Percentiles rank a stretch among this genome's conserved stretches.
These are phyloP conservation scores for Collybia mongolica DNA, from an alignment of 768 basidiomycete genomes.

Conservation along the genomic window DNA sequence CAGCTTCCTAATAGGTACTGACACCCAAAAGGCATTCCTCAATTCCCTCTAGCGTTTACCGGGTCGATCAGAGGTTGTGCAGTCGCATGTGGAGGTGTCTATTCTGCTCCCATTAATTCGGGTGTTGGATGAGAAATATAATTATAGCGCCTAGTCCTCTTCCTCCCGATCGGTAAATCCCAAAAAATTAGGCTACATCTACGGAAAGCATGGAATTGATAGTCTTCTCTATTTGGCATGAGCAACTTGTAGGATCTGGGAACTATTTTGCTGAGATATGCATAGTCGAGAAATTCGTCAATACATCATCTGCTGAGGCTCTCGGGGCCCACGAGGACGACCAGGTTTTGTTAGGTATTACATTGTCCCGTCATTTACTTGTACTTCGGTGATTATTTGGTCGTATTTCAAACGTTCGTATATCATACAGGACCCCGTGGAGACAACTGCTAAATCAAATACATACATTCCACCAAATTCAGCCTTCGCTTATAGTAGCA, in stretches of 20 bases:
- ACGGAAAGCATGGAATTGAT: conserved; percentile 25
- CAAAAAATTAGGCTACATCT: conserved; percentile 27
- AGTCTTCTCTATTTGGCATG: conserved; percentile 11
- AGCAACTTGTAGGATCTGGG: conserved; percentile 29
- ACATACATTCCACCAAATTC: conserved; percentile 30
- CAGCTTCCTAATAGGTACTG: no score
- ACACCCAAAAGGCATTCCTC: conserved; percentile 32
- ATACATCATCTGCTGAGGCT: no score
- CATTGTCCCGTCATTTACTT: neutral
- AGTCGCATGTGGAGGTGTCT: conserved; percentile 32
- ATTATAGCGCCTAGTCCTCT: conserved; percentile 28
- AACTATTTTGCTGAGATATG: conserved; percentile 40
- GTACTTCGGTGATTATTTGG: conserved; percentile 25
- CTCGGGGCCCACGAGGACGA: conserved; percentile 18
- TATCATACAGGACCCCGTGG: conserved; percentile 29
- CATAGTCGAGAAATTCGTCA: conserved; percentile 9
- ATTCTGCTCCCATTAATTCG: conserved; percentile 36
- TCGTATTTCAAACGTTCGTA: no score
- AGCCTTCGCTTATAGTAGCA: conserved; percentile 15
- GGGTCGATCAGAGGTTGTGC: conserved; percentile 25
- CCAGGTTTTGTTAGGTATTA: conserved; percentile 29
- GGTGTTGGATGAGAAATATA: conserved; percentile 39
- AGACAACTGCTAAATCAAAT: conserved; percentile 30
- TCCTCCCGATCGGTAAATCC: conserved; percentile 22
- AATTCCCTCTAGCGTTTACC: conserved; percentile 26